Percentiles rank a stretch among this genome's conserved stretches.
These are phyloP conservation scores for Calocybe gangraenosa DNA, from an alignment of 768 basidiomycete species.

Conservation along the genomic window DNA sequence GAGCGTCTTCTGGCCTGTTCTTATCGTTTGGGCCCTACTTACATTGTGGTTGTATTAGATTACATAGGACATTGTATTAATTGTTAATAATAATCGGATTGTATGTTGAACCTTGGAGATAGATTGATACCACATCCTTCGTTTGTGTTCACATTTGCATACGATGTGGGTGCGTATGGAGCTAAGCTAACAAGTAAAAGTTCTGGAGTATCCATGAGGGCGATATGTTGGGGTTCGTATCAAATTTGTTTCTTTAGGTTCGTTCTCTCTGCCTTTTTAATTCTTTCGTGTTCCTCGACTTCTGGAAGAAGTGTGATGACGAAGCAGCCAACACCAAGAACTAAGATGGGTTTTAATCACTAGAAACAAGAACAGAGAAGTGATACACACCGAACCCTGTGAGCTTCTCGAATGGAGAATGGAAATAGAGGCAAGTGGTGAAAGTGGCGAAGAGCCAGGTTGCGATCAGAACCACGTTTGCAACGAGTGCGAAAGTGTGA, in stretches of 20 bases:
- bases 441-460: conserved; percentile 72
- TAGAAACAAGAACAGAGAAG: neutral
- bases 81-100: conserved; percentile 5
- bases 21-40: conserved; percentile 31
- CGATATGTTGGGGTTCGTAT: no score
- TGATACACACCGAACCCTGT: conserved; percentile 71
- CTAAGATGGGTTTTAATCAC: conserved; percentile 3
- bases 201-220: no score
- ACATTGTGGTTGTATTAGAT: conserved; percentile 31
- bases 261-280: conserved; percentile 2
- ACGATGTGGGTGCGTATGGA: no score
- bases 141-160: no score
- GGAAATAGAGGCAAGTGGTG: conserved; percentile 90
- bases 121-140: no score
- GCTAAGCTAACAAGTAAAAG: no score
- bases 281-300: conserved; percentile 5
- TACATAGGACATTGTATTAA: neutral
- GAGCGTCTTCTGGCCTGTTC: conserved; percentile 32
- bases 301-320: conserved; percentile 14
- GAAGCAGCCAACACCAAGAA: conserved; percentile 18
- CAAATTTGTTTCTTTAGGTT: conserved; percentile 3
- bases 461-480: conserved; percentile 43
- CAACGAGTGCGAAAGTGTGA: conserved; percentile 45
- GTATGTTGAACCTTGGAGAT: no score
- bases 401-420: conserved; percentile 82